Evolutionary conservation across 2,329 filamentous ascomycete genomes (phyloP).

Genomic region (Sporothrix mexicana): DNA sequence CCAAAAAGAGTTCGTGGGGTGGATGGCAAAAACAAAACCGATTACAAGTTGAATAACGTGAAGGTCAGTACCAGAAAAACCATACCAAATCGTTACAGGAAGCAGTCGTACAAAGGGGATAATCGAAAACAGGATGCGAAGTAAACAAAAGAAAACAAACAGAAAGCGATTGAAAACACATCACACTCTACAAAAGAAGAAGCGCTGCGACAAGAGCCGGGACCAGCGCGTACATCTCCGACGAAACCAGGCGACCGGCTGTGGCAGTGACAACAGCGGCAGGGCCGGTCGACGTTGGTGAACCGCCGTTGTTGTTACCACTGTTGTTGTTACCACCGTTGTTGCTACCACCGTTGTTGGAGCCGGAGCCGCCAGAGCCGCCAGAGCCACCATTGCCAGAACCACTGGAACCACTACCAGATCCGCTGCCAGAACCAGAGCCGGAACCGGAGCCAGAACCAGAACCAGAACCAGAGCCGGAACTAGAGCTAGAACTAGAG

Average conservation of each 20-base stretch:
- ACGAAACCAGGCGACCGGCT: slow-evolving; percentile 58
- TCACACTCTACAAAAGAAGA: slow-evolving; percentile 55
- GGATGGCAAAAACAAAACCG: not conserved
- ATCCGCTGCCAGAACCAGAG: not conserved
- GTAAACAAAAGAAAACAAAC: not conserved
- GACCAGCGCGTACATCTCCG: slow-evolving; percentile 57
- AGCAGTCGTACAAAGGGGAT: not conserved
- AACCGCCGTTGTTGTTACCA: not conserved
- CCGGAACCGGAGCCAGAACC: not conserved
- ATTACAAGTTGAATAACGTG: not conserved
- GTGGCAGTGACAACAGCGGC: slow-evolving; percentile 52
- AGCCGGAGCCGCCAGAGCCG: not conserved
- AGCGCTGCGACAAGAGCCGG: slow-evolving; percentile 59
- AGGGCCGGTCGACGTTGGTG: slow-evolving; percentile 41
- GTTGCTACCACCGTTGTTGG: not conserved
- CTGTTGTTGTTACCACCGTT: not conserved
- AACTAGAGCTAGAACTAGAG: not conserved
- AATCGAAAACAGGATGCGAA: slow-evolving; percentile 7
- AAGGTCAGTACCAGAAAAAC: too few species aligned
- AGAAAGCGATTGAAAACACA: slow-evolving; percentile 2
- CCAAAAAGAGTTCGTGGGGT: not conserved
- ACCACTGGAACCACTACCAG: not conserved
- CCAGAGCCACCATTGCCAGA: not conserved
- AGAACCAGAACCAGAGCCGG: not conserved
- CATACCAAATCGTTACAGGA: too few species aligned